These are phyloP conservation scores for Annulohypoxylon bovei DNA, from an alignment of 495 filamentous ascomycete genomes.

Conservation along the genomic window DNA sequence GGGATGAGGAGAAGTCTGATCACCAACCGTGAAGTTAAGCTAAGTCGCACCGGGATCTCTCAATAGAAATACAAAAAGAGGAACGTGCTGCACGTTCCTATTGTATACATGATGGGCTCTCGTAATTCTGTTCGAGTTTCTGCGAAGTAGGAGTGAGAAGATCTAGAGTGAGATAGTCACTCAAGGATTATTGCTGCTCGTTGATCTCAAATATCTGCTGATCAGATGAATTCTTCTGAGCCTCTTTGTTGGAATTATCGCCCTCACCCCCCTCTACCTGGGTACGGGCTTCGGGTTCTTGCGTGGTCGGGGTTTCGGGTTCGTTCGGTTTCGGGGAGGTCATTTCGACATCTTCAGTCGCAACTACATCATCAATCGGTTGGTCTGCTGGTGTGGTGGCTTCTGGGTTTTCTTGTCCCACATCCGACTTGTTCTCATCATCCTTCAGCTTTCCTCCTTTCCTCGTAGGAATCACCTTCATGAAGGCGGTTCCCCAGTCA, in stretches of 20 bases:
- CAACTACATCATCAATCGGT: conserved; percentile 1
- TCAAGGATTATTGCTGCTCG: background rate
- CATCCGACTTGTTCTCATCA: conserved; percentile 34
- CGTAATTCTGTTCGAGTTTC: background rate
- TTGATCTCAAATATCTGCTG: conserved; percentile 28
- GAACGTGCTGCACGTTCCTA: background rate
- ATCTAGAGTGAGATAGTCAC: background rate
- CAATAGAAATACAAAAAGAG: background rate
- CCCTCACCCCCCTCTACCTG: conserved; percentile 48
- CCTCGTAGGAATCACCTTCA: conserved; percentile 83
- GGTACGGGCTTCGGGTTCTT: background rate
- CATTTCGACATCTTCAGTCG: background rate
- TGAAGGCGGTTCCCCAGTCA: conserved; percentile 91
- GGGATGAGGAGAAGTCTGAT: background rate
- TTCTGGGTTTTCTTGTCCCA: conserved; percentile 39
- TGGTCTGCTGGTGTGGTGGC: conserved; percentile 40
- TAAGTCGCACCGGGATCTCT: background rate
- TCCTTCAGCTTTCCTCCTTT: conserved; percentile 73
- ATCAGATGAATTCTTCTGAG: conserved; percentile 34
- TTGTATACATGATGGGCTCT: background rate
- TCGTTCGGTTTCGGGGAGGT: background rate
- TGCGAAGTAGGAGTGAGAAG: background rate
- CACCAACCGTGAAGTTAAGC: background rate
- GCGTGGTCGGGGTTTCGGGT: background rate
- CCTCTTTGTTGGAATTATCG: conserved; percentile 44